Conservation (phyloP, 106 monocot species). For the Chionographis japonica region DNA sequence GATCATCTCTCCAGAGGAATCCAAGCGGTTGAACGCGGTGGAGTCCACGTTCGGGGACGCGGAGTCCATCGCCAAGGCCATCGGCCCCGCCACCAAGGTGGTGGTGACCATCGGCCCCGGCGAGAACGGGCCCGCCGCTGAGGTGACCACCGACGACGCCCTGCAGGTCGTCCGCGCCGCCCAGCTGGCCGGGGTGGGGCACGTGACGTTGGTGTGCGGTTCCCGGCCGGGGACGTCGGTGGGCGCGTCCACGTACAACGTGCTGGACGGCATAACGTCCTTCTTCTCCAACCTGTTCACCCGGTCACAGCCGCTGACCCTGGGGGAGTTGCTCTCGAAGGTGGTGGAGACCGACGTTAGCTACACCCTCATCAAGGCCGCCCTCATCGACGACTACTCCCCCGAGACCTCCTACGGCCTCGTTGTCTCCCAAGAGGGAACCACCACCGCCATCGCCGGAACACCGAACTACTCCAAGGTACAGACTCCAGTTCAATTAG, state of each 20-base stretch:
- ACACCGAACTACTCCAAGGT: constrained; percentile 30
- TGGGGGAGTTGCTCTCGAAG: constrained; percentile 54
- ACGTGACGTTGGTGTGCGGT: constrained; percentile 72
- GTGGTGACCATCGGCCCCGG: constrained; percentile 61
- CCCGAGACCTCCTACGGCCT: constrained; percentile 24
- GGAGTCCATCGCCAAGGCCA: constrained; percentile 68
- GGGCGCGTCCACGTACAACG: constrained; percentile 43
- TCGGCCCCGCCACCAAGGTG: constrained; percentile 71
- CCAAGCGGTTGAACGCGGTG: constrained; percentile 73
- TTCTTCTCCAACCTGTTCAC: constrained; percentile 70
- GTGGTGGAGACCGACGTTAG: constrained; percentile 65
- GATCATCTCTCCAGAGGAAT: constrained; percentile 70
- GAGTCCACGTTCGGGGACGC: constrained; percentile 48
- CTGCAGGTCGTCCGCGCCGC: constrained; percentile 72
- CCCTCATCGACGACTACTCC: constrained; percentile 54
- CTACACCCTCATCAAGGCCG: constrained; percentile 78
- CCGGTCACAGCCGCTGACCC: constrained; percentile 32
- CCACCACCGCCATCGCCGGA: constrained; percentile 1
- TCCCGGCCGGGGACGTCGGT: not conserved
- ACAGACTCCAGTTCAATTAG: not conserved
- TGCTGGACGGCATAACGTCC: constrained; percentile 73
- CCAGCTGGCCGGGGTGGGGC: constrained; percentile 55
- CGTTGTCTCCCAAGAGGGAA: constrained; percentile 54
- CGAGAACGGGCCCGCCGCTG: constrained; percentile 54
- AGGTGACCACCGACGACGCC: constrained; percentile 69